Base-by-base conservation (phyloP, 2,329 filamentous ascomycete genomes). In the Monilinia fructicola region DNA sequence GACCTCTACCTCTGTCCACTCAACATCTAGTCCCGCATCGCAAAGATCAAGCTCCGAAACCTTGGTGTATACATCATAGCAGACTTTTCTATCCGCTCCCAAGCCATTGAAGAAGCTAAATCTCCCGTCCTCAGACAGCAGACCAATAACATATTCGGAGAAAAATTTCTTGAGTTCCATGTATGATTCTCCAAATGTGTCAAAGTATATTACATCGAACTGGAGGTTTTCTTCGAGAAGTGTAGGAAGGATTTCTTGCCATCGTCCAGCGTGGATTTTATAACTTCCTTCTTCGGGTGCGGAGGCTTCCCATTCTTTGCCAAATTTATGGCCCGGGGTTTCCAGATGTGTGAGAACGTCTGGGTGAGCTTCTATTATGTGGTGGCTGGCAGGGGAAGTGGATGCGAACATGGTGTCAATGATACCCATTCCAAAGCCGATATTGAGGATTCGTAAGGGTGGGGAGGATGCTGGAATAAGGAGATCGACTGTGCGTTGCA, bases 121-220 rank as follows among this genome's bases (percentile, higher is more conserved):
- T 11, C 89, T 84, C 68, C 93, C 90, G 4, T 84, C 79, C 28
- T 84, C 81, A 71, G 91, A 88, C 55, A 99, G 80, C 64, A 98
- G 78, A 0, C 87, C 89, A 42, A 95, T 91, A 14, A 98, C 88
- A 72, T 90, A 87, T 77, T 98, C 95, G 2, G 85, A 89, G 77
- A 98, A 97, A 80, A 98, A 97, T 68, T 88, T 83, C 56, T 90
- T 89, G 38, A 98, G 86, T 76, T 94, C 91, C 2, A 83, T 82
- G 78, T 98, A 99, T 70, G 95, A 91, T 79, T 99, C 95, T 9
- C 93, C 95, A 77, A 98, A 98, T 0, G 95, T 99, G 76, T 99
- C 95, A 75, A 97, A 98, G 81, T 98, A 99, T 72, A 99, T 92
- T 38, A 90, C 91, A 75, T 96, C 91, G 74, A 94, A 93, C 16